phyloP scores from a whole-genome alignment of 495 filamentous ascomycete species.

The Aspergillus homomorphus region DNA sequence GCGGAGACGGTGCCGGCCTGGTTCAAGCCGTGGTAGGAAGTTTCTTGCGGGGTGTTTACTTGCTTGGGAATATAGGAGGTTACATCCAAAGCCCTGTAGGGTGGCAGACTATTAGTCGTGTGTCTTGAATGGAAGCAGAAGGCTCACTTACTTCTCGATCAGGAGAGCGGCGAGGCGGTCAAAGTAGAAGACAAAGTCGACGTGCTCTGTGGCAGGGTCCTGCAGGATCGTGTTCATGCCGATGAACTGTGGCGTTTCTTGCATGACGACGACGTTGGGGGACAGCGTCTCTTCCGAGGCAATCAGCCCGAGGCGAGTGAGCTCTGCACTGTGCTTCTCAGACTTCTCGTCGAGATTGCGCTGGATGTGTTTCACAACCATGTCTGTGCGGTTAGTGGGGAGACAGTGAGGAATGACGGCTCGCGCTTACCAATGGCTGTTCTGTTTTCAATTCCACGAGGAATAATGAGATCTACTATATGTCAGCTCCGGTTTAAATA shows the following conservation, averaged over 20 bases:
- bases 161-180: slow-evolving; percentile 81
- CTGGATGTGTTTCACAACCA: slow-evolving; percentile 88
- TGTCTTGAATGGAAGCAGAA: not conserved
- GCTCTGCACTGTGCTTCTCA: slow-evolving; percentile 68
- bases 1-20: slow-evolving; percentile 72
- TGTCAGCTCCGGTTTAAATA: slow-evolving; percentile 17
- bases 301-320: slow-evolving; percentile 66
- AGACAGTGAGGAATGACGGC: not conserved
- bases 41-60: slow-evolving; percentile 66
- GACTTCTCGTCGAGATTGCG: slow-evolving; percentile 84
- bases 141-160: slow-evolving; percentile 64
- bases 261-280: slow-evolving; percentile 64
- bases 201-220: slow-evolving; percentile 70
- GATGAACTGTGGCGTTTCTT: slow-evolving; percentile 70
- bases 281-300: slow-evolving; percentile 70
- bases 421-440: slow-evolving; percentile 75
- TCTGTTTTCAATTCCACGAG: slow-evolving; percentile 86
- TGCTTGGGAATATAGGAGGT: slow-evolving; percentile 57
- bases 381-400: slow-evolving; percentile 51
- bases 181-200: slow-evolving; percentile 97
- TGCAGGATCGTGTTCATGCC: slow-evolving; percentile 92
- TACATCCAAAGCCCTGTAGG: slow-evolving; percentile 65
- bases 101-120: not conserved
- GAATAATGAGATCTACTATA: slow-evolving; percentile 81
- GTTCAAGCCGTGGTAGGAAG: slow-evolving; percentile 64